Conservation (phyloP, 2,329 filamentous ascomycete genomes). For the Emydomyces testavorans region DNA sequence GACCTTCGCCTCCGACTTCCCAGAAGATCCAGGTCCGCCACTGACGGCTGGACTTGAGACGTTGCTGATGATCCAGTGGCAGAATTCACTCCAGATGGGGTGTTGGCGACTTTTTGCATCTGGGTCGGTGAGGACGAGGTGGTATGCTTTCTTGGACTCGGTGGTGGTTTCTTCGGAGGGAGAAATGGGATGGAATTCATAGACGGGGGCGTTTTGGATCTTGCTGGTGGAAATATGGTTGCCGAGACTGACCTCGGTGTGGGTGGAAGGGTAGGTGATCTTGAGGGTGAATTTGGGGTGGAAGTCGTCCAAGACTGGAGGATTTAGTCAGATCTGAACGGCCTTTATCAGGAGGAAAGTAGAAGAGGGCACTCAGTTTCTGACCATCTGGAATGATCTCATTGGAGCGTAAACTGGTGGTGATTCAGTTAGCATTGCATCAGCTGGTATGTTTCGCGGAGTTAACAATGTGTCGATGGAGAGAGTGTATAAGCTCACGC, state of each 20-base stretch:
- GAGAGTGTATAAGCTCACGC: constrained; percentile 10
- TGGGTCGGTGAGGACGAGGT: constrained; percentile 45
- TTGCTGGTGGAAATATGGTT: constrained; percentile 42
- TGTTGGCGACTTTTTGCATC: constrained; percentile 46
- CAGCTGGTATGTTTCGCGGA: not conserved
- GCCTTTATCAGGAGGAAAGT: too few species aligned
- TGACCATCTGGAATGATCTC: constrained; percentile 15
- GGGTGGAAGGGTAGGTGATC: constrained; percentile 37
- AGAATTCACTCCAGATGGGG: constrained; percentile 47
- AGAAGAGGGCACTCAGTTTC: too few species aligned
- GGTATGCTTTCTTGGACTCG: constrained; percentile 29
- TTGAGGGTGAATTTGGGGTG: constrained; percentile 42
- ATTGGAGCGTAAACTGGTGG: constrained; percentile 5
- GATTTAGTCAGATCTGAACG: too few species aligned
- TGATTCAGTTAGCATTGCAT: not conserved
- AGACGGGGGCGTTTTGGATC: constrained; percentile 33
- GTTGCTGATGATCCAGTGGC: constrained; percentile 41
- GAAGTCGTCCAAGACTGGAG: constrained; percentile 52
- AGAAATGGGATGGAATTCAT: constrained; percentile 30
- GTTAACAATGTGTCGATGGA: not conserved
- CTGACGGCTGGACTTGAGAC: constrained; percentile 11
- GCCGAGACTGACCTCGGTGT: constrained; percentile 40
- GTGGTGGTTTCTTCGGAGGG: constrained; percentile 16
- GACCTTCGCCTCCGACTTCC: constrained; percentile 7
- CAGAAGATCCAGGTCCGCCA: not conserved